A percentile compares a stretch with the other conserved stretches of the same genome.
phyloP scores from a whole-genome alignment of 352 stramenopile species.

The Globisporangium irregulare region DNA sequence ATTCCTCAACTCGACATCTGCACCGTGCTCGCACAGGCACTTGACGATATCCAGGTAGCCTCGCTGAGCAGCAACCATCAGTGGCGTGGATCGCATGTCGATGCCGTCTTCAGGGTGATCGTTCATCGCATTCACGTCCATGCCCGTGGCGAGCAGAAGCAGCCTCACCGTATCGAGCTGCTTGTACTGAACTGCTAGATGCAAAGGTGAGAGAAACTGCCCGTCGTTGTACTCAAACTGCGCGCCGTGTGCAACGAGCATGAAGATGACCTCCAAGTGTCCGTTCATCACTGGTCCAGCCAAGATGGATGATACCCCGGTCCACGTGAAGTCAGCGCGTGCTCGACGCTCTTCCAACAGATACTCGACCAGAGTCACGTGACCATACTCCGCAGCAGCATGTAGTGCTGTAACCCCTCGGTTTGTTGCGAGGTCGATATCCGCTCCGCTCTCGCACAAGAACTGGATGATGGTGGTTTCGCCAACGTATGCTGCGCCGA shows the following conservation, averaged over 20 bases:
- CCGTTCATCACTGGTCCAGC: conserved; percentile 2
- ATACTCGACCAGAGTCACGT: conserved; percentile 5
- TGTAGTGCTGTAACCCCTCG: conserved; percentile 3
- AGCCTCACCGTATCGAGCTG: conserved; percentile 1
- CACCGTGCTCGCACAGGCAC: conserved; percentile 1
- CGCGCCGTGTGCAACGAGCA: conserved; percentile 5
- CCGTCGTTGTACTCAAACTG: neutral
- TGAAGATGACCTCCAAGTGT: conserved; percentile 1
- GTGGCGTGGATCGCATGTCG: conserved; percentile 7
- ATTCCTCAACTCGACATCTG: conserved; percentile 2
- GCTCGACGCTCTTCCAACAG: conserved; percentile 2
- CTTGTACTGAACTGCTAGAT: conserved; percentile 9
- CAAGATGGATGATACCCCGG: neutral
- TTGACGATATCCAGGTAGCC: conserved; percentile 4
- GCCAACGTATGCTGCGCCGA: neutral
- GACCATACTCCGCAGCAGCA: conserved; percentile 3
- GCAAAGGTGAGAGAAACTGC: conserved; percentile 3
- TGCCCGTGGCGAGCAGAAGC: conserved; percentile 3
- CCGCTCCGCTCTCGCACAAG: conserved; percentile 1
- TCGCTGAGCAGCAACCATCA: conserved; percentile 9
- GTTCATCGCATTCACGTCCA: conserved; percentile 9
- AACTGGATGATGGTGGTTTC: neutral
- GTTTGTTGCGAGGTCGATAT: conserved; percentile 2
- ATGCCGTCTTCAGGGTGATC: conserved; percentile 8
- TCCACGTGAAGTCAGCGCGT: conserved; percentile 4